Evolutionary conservation across 2,329 filamentous ascomycete genomes (phyloP), one percentile per base, ranked within the genome.

Genomic region (Lecanoromycetidae sp.): DNA sequence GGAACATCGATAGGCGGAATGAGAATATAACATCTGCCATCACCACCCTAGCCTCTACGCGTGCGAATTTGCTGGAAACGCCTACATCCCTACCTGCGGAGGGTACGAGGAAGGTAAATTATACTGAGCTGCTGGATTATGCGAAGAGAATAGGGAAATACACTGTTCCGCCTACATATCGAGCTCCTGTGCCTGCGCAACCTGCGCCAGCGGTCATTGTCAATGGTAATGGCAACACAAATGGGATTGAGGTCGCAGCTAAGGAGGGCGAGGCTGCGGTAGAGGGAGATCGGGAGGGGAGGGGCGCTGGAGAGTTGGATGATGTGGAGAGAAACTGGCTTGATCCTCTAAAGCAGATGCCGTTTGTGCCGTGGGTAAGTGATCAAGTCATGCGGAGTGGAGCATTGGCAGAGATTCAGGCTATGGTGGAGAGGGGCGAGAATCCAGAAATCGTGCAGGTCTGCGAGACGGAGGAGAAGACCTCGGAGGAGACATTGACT

Each of bases 61-160:
- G 86, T 57, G 80, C 77, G 56, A 84, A 88, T 55, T 77, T 91
- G 33, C 73, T 80, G 34, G 70, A 73, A 22, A 79, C 79, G 1
- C 72, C 76, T 2, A 72, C 74, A 1, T 80, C 77, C 5, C 66
- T 65, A 19, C 75, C 76, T 54, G 71, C 76, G 4, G 60, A 70
- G n/a, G 51, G 62, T 5, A 58, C 63, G 9, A 63, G 63, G 36
- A 61, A 69, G 19, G 67, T 91, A 41, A 74, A 74, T 3, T 85
- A 87, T 58, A 73, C 79, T 36, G 81, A 88, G 55, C 76, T 93
- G 0, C 77, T 93, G 19, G 74, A 71, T 52, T 91, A 86, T 61
- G 86, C 85, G 19, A 81, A 82, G 35, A 79, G 81, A 54, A 91
- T 93, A 58, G 83, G 80, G 61, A 83, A 80, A 60, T 87, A 81